Percentiles rank a stretch among this genome's conserved stretches.
Evolutionary conservation across 345 rosid genomes (phyloP).

Genomic region (Eucalyptus cloeziana): DNA sequence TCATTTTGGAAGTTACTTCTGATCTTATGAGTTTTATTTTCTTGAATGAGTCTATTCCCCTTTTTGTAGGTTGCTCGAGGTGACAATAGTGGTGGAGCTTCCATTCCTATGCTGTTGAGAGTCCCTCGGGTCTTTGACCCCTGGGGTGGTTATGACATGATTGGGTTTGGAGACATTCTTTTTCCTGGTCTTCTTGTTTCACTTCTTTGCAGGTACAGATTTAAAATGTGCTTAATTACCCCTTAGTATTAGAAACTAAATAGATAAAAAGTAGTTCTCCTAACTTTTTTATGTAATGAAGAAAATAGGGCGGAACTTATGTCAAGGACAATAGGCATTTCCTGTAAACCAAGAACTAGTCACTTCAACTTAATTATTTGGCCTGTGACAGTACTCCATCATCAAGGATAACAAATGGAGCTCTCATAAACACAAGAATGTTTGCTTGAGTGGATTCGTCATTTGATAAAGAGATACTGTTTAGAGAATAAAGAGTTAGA

Average conservation of each 20-base stretch:
- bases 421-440: background rate
- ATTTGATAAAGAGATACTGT: background rate
- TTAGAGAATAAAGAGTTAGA: background rate
- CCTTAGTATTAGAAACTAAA: background rate
- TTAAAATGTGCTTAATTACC: background rate
- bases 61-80: slow-evolving; percentile 83
- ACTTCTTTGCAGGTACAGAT: slow-evolving; percentile 63
- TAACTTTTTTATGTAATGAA: background rate
- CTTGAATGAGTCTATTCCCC: background rate
- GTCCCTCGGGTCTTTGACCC: slow-evolving; percentile 76
- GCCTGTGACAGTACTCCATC: background rate
- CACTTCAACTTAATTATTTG: background rate
- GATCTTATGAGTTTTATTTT: background rate
- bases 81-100: slow-evolving; percentile 75
- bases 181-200: slow-evolving; percentile 91
- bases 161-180: slow-evolving; percentile 97
- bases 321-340: background rate
- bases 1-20: background rate
- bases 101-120: slow-evolving; percentile 91
- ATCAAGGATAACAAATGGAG: background rate
- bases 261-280: background rate
- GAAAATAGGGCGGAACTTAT: background rate
- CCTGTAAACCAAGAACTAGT: background rate
- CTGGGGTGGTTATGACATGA: slow-evolving; percentile 98
- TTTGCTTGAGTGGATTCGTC: background rate